Conservation (phyloP, 2,329 filamentous ascomycete species). For the Endocalyx cinctus region DNA sequence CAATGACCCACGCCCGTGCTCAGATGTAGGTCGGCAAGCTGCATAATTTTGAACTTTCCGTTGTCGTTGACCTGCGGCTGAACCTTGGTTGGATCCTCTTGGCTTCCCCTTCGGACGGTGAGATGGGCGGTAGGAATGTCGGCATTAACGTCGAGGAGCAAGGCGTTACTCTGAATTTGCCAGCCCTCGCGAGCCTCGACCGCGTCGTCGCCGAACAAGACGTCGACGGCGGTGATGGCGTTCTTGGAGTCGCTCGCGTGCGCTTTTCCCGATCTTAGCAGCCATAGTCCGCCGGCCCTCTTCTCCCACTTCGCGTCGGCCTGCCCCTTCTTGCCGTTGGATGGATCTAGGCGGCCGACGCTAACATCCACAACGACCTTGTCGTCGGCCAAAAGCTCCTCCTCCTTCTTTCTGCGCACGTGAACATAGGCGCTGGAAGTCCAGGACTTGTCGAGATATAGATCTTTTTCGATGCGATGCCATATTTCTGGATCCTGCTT, state of each 20-base stretch:
- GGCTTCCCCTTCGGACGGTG: conserved; percentile 70
- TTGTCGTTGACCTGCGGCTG: conserved; percentile 76
- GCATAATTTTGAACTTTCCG: conserved; percentile 95
- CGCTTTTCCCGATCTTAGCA: conserved; percentile 67
- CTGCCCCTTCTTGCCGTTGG: conserved; percentile 47
- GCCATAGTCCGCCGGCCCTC: conserved; percentile 73
- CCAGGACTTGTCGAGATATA: conserved; percentile 73
- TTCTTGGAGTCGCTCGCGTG: conserved; percentile 70
- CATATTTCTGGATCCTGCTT: conserved; percentile 66
- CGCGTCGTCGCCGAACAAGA: conserved; percentile 86
- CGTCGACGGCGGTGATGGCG: conserved; percentile 75
- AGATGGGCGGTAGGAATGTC: conserved; percentile 67
- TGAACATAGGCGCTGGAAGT: conserved; percentile 75
- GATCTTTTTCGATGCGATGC: conserved; percentile 84
- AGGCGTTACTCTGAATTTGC: conserved; percentile 68
- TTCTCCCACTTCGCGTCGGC: conserved; percentile 70
- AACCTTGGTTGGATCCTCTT: conserved; percentile 61
- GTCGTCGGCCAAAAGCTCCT: conserved; percentile 70
- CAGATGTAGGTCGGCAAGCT: conserved; percentile 89
- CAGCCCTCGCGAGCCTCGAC: conserved; percentile 85
- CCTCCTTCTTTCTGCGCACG: conserved; percentile 78
- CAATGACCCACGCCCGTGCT: conserved; percentile 85
- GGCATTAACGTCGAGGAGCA: conserved; percentile 63
- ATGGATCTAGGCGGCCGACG: conserved; percentile 69
- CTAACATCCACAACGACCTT: conserved; percentile 75